Conservation (phyloP, 352 stramenopile species). For the Globisporangium cylindrosporum region DNA sequence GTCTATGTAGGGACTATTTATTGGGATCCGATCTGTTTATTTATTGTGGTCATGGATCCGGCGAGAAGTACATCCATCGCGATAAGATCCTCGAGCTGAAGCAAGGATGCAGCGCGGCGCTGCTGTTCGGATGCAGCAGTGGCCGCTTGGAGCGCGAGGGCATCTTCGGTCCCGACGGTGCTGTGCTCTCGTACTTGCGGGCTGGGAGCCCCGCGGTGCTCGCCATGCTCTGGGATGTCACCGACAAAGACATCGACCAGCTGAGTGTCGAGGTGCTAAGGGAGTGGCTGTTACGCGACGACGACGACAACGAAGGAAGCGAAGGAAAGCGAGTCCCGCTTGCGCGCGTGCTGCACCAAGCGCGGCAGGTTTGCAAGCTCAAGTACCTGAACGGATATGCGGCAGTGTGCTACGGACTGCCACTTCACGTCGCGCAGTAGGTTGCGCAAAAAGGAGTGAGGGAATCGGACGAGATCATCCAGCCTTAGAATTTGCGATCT, state of each 20-base stretch:
- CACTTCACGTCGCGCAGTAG: constrained; percentile 38
- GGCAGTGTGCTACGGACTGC: constrained; percentile 95
- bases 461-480: neutral
- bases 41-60: constrained; percentile 97
- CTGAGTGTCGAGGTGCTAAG: constrained; percentile 63
- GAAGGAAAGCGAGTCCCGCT: constrained; percentile 29
- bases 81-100: constrained; percentile 64
- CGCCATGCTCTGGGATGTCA: constrained; percentile 99
- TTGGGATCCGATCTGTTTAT: constrained; percentile 88
- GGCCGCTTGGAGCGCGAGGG: constrained; percentile 83
- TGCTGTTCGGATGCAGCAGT: constrained; percentile 98
- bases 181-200: constrained; percentile 92
- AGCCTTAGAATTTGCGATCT: neutral
- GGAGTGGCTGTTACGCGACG: constrained; percentile 63
- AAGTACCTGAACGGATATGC: constrained; percentile 93
- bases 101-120: constrained; percentile 63
- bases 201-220: constrained; percentile 93
- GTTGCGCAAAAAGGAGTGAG: no score
- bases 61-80: constrained; percentile 90
- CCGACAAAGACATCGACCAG: constrained; percentile 98
- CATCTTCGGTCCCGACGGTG: constrained; percentile 93
- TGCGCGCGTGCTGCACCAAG: constrained; percentile 62
- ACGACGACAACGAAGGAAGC: constrained; percentile 24
- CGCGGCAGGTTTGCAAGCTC: constrained; percentile 91
- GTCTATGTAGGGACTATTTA: constrained; percentile 37